phyloP scores from a whole-genome alignment of 495 filamentous ascomycete species.

The Podospora australis region DNA sequence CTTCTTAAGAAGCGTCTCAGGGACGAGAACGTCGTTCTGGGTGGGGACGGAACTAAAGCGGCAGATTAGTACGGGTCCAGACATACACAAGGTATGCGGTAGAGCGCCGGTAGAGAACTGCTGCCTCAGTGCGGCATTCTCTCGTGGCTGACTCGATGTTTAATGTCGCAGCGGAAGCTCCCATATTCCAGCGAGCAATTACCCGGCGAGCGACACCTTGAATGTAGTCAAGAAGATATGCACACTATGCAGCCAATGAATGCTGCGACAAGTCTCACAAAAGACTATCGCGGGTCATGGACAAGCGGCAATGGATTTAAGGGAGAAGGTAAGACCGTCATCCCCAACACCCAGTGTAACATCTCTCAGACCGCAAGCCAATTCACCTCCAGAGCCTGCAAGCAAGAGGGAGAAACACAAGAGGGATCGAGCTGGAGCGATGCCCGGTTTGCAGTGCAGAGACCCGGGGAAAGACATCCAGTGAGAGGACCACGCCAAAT shows the following conservation, averaged over 20 bases:
- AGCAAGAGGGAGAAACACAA: constrained; percentile 48
- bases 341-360: constrained; percentile 68
- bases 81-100: constrained; percentile 51
- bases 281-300: constrained; percentile 3
- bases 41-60: constrained; percentile 71
- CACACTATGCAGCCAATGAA: no score
- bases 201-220: no score
- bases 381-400: constrained; percentile 38
- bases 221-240: no score
- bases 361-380: constrained; percentile 44
- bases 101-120: constrained; percentile 87
- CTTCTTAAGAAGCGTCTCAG: constrained; percentile 99
- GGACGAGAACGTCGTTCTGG: constrained; percentile 86
- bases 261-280: constrained; percentile 5
- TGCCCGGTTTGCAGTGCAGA: constrained; percentile 16
- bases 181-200: constrained; percentile 1
- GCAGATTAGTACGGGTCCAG: constrained; percentile 61
- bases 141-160: constrained; percentile 77
- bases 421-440: constrained; percentile 78
- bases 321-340: constrained; percentile 70
- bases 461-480: constrained; percentile 48
- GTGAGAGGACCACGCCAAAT: constrained; percentile 77
- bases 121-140: constrained; percentile 85
- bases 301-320: constrained; percentile 72
- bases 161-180: constrained; percentile 70